Evolutionary conservation across 2,329 filamentous ascomycete genomes (phyloP).

Genomic region (Zalaria sp.): DNA sequence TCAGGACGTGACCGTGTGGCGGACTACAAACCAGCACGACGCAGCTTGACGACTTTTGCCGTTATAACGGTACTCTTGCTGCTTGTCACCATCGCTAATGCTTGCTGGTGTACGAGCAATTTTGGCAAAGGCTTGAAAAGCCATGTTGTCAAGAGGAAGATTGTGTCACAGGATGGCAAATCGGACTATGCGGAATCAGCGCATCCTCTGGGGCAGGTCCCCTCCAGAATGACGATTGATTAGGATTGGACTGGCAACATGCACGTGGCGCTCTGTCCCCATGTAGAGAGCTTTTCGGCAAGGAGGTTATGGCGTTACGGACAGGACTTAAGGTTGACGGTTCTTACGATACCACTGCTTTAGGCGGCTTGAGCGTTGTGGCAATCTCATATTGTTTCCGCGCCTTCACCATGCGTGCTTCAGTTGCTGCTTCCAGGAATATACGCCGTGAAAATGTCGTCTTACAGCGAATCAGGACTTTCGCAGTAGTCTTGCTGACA

Average conservation of each 20-base stretch:
- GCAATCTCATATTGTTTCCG: too few species aligned
- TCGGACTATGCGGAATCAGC: constrained; percentile 11
- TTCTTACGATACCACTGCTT: too few species aligned
- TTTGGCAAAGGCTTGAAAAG: constrained; percentile 82
- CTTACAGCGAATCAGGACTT: too few species aligned
- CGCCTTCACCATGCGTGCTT: too few species aligned
- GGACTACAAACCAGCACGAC: constrained; percentile 65
- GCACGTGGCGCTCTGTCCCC: too few species aligned
- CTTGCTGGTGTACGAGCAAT: constrained; percentile 76
- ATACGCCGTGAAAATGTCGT: too few species aligned
- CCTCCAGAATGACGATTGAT: constrained; percentile 33
- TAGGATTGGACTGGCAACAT: constrained; percentile 10
- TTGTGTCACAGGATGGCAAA: constrained; percentile 35
- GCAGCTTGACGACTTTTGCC: constrained; percentile 83
- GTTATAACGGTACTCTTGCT: constrained; percentile 84
- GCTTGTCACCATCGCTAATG: constrained; percentile 75
- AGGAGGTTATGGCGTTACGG: too few species aligned
- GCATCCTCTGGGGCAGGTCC: constrained; percentile 16
- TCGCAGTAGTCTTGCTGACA: too few species aligned
- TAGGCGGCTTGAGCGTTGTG: too few species aligned
- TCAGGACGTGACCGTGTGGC: constrained; percentile 15
- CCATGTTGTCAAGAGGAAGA: constrained; percentile 54
- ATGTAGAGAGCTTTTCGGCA: too few species aligned
- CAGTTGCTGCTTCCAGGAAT: too few species aligned
- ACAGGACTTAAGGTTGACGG: too few species aligned